These are phyloP conservation scores for Zoysia matrella DNA, from an alignment of 202 grass and related monocot species.

Conservation along the genomic window DNA sequence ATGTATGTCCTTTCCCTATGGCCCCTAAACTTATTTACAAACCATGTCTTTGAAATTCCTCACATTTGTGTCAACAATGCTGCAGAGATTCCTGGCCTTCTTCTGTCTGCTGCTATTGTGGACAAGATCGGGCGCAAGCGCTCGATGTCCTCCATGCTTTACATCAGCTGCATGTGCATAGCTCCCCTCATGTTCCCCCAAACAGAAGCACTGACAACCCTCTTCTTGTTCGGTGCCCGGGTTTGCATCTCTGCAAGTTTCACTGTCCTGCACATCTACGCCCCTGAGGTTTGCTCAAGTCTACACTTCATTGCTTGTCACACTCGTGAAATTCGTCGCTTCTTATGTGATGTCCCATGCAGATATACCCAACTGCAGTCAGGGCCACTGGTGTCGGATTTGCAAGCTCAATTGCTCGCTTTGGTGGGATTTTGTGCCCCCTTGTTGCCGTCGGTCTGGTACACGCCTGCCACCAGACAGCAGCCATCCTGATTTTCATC, in stretches of 20 bases:
- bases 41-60: slow-evolving; percentile 9
- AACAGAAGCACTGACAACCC: slow-evolving; percentile 60
- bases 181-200: slow-evolving; percentile 70
- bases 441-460: slow-evolving; percentile 83
- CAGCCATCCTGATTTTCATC: slow-evolving; percentile 78
- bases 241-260: slow-evolving; percentile 86
- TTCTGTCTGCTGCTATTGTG: too few species aligned
- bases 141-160: too few species aligned
- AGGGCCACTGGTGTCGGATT: too few species aligned
- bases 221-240: slow-evolving; percentile 71
- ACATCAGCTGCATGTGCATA: too few species aligned
- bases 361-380: slow-evolving; percentile 96
- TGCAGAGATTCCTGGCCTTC: slow-evolving; percentile 89
- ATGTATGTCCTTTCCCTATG: slow-evolving; percentile 8
- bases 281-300: slow-evolving; percentile 65
- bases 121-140: too few species aligned
- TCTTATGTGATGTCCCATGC: not conserved
- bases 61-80: not conserved
- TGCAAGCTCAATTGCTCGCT: slow-evolving; percentile 75
- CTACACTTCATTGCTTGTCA: not conserved
- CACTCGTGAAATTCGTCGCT: not conserved
- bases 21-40: too few species aligned
- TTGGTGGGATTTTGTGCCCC: slow-evolving; percentile 85
- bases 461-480: slow-evolving; percentile 76
- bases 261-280: too few species aligned